Base-by-base conservation (phyloP, 257 asterid species). In the Gardenia jasminoides region DNA sequence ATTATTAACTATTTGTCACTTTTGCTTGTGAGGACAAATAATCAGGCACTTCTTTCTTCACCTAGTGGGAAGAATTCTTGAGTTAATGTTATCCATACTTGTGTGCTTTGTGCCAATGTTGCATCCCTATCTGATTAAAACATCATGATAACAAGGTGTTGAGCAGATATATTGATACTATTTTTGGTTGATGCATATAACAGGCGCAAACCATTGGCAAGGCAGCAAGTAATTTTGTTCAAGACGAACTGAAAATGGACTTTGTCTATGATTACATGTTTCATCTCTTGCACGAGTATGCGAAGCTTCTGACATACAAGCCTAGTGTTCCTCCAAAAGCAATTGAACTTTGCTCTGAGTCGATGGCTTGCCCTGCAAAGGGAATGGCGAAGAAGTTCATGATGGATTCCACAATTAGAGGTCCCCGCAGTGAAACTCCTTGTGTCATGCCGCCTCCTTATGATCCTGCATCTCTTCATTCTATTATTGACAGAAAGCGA, bases 141-240 rank as follows among this genome's bases (percentile, higher is more conserved):
- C 6, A 6, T 28, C 8, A 22, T 43, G 19, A 43, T 41, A 26
- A 41, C 19, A 69, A 41, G 36, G 54, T 7, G 30, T 44, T 61
- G 19, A 20, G 56, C 74, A 8, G 16, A 69, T 24, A 2, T 39
- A 26, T 24, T 61, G 71, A 75, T 16, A 10, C 24, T 26, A 67
- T 10, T 75, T 47, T 31, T 36, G 26, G 9, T 76, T 33, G 67
- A 46, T 58, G 74, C 4, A 36, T 36, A 36, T 36, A 36, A 36
- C 90, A 92, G 97, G 97, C 93, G 20, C 90, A 82, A 78, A 86
- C 78, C 44, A 91, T 92, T 36, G 97, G 97, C 22, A 86, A 58
- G 76, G 89, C 84, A 1, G 94, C 88, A 19, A 91, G 90, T 80
- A 80, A 71, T 6, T 92, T 89, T 84, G 79, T 91, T 43, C 87